A percentile compares a stretch with the other conserved stretches of the same genome.
These are phyloP conservation scores for Xylariomycetidae sp. DNA, from an alignment of 2,329 filamentous ascomycete species.

Conservation along the genomic window DNA sequence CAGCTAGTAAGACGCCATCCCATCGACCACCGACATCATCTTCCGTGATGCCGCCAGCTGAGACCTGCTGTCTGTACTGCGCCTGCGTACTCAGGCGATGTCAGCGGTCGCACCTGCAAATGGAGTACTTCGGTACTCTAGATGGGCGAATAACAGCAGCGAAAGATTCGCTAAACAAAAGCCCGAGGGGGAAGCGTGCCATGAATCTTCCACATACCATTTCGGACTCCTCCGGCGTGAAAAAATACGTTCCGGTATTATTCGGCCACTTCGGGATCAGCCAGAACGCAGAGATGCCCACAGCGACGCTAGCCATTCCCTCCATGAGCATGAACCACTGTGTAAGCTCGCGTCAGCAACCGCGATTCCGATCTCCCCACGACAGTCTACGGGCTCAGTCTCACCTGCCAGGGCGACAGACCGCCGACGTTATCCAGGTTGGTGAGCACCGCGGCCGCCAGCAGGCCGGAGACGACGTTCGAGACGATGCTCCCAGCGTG, in stretches of 20 bases:
- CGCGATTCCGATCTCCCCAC: no score
- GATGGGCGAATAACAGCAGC: no score
- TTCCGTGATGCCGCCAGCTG: slow-evolving; percentile 31
- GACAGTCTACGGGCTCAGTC: no score
- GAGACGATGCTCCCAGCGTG: slow-evolving; percentile 41
- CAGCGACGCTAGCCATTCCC: background rate
- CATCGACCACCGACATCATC: slow-evolving; percentile 30
- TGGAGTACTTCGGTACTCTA: no score
- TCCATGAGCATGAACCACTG: slow-evolving; percentile 38
- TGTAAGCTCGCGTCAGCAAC: no score
- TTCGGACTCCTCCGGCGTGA: background rate
- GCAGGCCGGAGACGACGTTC: slow-evolving; percentile 39
- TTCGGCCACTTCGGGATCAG: background rate
- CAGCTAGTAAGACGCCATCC: slow-evolving; percentile 29
- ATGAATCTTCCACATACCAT: no score
- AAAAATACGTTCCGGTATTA: background rate
- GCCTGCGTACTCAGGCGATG: no score
- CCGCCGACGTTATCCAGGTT: slow-evolving; percentile 36
- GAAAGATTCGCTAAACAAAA: no score
- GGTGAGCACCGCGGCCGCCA: slow-evolving; percentile 39
- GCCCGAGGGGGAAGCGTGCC: no score
- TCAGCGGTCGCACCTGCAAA: no score
- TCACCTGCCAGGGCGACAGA: slow-evolving; percentile 36
- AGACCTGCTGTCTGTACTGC: slow-evolving; percentile 26
- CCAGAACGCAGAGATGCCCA: background rate